Percentiles rank a stretch among this genome's conserved stretches.
phyloP scores from a whole-genome alignment of 495 filamentous ascomycete species.

The Penicillium nucicola region DNA sequence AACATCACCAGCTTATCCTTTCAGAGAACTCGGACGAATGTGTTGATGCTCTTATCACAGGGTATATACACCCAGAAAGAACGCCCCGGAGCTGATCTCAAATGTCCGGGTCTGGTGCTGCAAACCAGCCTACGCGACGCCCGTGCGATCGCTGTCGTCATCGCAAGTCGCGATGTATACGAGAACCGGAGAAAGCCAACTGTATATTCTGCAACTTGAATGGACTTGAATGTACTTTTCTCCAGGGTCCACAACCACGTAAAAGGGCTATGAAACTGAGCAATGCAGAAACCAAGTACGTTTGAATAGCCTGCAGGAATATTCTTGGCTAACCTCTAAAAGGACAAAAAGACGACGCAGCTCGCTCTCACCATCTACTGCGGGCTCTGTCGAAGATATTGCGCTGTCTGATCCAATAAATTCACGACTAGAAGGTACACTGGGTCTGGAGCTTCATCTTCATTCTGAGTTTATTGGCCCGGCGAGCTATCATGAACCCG shows the following conservation, averaged over 20 bases:
- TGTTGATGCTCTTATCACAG: too few species aligned
- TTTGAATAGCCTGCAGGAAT: background rate
- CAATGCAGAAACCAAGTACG: background rate
- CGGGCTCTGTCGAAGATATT: slow-evolving; percentile 1
- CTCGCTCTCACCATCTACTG: too few species aligned
- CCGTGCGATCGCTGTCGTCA: slow-evolving; percentile 12
- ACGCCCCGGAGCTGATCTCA: background rate
- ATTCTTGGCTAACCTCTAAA: background rate
- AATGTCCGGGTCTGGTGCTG: background rate
- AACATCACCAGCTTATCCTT: too few species aligned
- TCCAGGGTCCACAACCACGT: slow-evolving; percentile 10
- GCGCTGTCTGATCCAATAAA: background rate
- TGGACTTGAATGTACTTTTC: slow-evolving; percentile 15
- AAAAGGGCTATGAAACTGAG: slow-evolving; percentile 1
- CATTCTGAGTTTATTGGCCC: slow-evolving; percentile 22
- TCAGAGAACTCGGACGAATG: too few species aligned
- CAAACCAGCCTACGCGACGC: slow-evolving; percentile 2
- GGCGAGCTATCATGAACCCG: slow-evolving; percentile 19
- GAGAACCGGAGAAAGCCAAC: slow-evolving; percentile 11
- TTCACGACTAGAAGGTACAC: slow-evolving; percentile 12
- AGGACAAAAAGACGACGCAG: too few species aligned
- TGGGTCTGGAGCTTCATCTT: slow-evolving; percentile 21
- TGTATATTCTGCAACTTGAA: slow-evolving; percentile 13
- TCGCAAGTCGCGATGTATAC: slow-evolving; percentile 17
- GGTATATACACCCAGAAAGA: background rate